These are phyloP conservation scores for Pythium rhizo-oryzae DNA, from an alignment of 352 stramenopile genomes.

Conservation along the genomic window DNA sequence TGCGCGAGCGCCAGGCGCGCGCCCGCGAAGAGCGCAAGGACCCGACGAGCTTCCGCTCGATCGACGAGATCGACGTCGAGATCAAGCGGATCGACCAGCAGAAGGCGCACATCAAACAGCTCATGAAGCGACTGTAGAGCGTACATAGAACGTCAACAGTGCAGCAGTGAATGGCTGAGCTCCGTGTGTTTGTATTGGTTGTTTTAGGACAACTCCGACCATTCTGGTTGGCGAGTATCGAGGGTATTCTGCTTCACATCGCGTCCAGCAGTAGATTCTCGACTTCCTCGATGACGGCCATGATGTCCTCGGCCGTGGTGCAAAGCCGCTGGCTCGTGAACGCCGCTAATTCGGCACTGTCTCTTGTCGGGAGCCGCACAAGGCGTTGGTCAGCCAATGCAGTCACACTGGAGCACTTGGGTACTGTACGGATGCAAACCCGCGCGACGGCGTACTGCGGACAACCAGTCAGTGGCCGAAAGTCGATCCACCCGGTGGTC, in stretches of 20 bases:
- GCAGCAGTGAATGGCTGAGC: background rate
- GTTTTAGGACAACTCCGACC: too few species aligned
- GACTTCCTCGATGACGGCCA: conserved; percentile 10
- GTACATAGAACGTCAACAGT: too few species aligned
- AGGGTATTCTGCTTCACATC: too few species aligned
- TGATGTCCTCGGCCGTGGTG: conserved; percentile 18
- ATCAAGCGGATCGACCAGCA: conserved; percentile 36
- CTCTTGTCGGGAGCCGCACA: conserved; percentile 8
- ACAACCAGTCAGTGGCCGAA: background rate
- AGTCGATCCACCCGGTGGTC: conserved; percentile 13
- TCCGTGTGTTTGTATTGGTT: too few species aligned
- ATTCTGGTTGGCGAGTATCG: too few species aligned
- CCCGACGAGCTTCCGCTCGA: conserved; percentile 19
- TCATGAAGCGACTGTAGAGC: conserved; percentile 25
- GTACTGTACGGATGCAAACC: conserved; percentile 3
- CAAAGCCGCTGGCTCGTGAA: conserved; percentile 19
- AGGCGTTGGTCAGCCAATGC: conserved; percentile 1
- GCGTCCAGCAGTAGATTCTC: conserved; percentile 17
- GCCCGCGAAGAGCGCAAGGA: conserved; percentile 20
- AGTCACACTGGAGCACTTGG: background rate
- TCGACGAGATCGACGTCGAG: conserved; percentile 27
- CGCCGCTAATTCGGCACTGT: background rate
- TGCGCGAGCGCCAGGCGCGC: conserved; percentile 22
- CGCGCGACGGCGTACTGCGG: background rate
- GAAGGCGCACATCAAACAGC: conserved; percentile 34